Evolutionary conservation across 2,329 filamentous ascomycete genomes (phyloP), one percentile per base, ranked within the genome.

Genomic region (Epichloe amarillans): DNA sequence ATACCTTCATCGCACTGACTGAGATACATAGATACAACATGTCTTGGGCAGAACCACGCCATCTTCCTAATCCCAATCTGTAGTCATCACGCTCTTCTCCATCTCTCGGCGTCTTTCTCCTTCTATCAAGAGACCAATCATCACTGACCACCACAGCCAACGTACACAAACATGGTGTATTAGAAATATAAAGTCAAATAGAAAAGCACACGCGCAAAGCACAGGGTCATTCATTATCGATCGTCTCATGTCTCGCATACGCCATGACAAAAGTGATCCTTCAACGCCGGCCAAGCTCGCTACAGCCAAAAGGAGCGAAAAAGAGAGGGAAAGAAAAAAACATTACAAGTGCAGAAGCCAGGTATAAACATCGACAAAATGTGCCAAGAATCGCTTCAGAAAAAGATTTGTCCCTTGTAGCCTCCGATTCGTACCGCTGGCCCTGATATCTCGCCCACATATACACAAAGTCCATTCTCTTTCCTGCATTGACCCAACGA

Each of bases 321-420:
- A 43, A 45, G 26, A 50, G 40, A 37, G 38, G 45, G 45, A 15
- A 47, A 38, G 19, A 52, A 19, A 46, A 19, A 46, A n/a, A 5
- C 2, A 33, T 53, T 55, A 52, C 50, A 54, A 52, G 57, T 49
- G 53, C 55, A 49, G 55, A 17, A 8, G n/a, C 38, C 38, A 54
- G 50, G 57, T 53, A 53, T 49, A 52, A 53, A 58, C 52, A 41
- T 17, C 2, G 33, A 30, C 7, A 55, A 56, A 36, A 44, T 8
- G n/a, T 44, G 39, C 19, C 21, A 41, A 50, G 19, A 38, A 46
- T 15, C 35, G 37, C 23, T n/a, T 15, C 14, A 14, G 47, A 36
- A 30, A 41, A 47, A 37, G n/a, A 49, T 23, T 19, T n/a, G n/a
- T 33, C 37, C 11, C 41, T 36, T 35, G 40, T 38, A 46, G 49